Evolutionary conservation across 2,329 filamentous ascomycete species (phyloP).

Genomic region (Triangularia verruculosa): DNA sequence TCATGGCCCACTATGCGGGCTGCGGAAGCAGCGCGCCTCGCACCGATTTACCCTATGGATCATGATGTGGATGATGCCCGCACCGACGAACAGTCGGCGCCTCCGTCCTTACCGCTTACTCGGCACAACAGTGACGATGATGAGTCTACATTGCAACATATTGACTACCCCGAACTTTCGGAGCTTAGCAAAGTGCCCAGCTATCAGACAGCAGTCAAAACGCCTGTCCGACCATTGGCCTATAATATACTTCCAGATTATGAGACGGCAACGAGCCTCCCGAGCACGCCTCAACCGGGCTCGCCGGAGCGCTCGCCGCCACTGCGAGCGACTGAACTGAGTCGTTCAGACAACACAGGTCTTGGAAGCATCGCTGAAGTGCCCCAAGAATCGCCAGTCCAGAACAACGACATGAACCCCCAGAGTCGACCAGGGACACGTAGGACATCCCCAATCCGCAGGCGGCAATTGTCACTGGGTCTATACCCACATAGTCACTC

Average conservation of each 20-base stretch:
- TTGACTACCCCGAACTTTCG: slow-evolving; percentile 58
- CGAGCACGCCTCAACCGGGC: not conserved
- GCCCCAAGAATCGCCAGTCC: slow-evolving; percentile 22
- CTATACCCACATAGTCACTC: slow-evolving; percentile 25
- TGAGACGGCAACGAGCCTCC: not conserved
- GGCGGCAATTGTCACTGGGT: slow-evolving; percentile 28
- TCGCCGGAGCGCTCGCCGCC: not conserved
- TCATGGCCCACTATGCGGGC: slow-evolving; percentile 46
- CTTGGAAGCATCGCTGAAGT: slow-evolving; percentile 32
- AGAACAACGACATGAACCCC: slow-evolving; percentile 2
- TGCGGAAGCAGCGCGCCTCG: slow-evolving; percentile 23
- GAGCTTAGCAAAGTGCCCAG: slow-evolving; percentile 72
- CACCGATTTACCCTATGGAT: not conserved
- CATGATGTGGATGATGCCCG: slow-evolving; percentile 26
- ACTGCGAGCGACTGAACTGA: not conserved
- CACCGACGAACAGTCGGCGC: slow-evolving; percentile 34
- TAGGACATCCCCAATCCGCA: slow-evolving; percentile 22
- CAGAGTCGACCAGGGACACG: slow-evolving; percentile 15
- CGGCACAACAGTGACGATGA: slow-evolving; percentile 53
- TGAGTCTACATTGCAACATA: slow-evolving; percentile 50
- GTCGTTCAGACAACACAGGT: not conserved
- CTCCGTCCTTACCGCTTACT: slow-evolving; percentile 47
- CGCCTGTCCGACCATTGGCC: slow-evolving; percentile 44
- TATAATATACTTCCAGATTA: not conserved
- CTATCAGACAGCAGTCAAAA: slow-evolving; percentile 70